phyloP scores from a whole-genome alignment of 2,329 filamentous ascomycete species.

The Aspergillus phoenicis region DNA sequence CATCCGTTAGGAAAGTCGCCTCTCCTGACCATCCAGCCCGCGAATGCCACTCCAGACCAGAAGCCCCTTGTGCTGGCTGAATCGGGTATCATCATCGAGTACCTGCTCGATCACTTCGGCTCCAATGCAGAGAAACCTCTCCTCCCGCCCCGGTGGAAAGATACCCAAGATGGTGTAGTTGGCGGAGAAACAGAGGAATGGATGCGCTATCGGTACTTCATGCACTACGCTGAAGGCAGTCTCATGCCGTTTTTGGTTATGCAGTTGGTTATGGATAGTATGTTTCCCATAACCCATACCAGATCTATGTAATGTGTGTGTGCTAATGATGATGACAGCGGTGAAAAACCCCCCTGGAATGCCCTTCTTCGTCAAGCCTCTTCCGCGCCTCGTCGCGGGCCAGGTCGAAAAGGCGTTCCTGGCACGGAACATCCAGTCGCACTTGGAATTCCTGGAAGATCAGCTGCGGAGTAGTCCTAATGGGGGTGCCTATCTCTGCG shows the following conservation, averaged over 20 bases:
- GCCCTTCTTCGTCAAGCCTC: conserved; percentile 70
- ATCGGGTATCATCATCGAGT: conserved; percentile 78
- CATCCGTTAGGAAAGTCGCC: conserved; percentile 89
- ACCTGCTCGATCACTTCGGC: conserved; percentile 71
- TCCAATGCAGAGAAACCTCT: conserved; percentile 37
- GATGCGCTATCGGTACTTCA: conserved; percentile 66
- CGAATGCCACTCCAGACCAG: conserved; percentile 29
- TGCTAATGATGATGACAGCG: conserved; percentile 26
- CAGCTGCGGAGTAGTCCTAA: conserved; percentile 47
- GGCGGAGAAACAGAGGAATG: conserved; percentile 63
- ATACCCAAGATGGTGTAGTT: conserved; percentile 57
- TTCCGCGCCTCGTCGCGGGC: conserved; percentile 59
- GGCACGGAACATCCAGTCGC: conserved; percentile 42
- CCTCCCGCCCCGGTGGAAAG: conserved; percentile 53
- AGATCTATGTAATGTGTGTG: too few relatives aligned
- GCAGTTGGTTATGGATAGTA: conserved; percentile 62
- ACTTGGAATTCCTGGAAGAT: conserved; percentile 50
- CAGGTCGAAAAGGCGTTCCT: conserved; percentile 46
- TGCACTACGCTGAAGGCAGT: conserved; percentile 85
- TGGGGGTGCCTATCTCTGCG: conserved; percentile 45
- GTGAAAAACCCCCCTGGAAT: conserved; percentile 55
- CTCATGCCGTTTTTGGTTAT: conserved; percentile 73
- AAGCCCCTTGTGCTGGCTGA: conserved; percentile 72
- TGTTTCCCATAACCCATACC: conserved; percentile 24
- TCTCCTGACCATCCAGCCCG: conserved; percentile 65